phyloP scores from a whole-genome alignment of 495 filamentous ascomycete species.

The Barbatosphaeria neglecta region DNA sequence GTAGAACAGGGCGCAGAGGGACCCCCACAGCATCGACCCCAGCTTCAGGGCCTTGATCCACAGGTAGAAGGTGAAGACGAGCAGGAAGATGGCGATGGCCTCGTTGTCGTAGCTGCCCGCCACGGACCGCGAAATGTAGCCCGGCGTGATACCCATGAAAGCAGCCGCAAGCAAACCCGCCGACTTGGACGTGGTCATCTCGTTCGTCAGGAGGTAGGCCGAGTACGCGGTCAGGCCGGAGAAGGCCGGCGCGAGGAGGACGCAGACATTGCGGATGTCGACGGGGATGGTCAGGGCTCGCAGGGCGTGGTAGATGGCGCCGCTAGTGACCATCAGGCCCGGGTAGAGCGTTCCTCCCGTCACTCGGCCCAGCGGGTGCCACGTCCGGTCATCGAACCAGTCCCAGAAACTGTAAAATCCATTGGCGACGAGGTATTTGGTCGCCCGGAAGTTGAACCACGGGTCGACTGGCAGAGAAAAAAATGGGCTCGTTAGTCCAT shows the following conservation, averaged over 20 bases:
- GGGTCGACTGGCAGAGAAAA: conserved; percentile 72
- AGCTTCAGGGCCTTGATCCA: conserved; percentile 98
- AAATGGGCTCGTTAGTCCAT: too few species aligned
- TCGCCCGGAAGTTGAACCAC: conserved; percentile 99
- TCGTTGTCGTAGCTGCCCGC: conserved; percentile 99
- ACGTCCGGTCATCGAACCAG: conserved; percentile 99
- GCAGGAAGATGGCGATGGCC: conserved; percentile 96
- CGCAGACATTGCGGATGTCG: conserved; percentile 98
- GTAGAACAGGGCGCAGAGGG: conserved; percentile 90
- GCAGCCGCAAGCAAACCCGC: conserved; percentile 87
- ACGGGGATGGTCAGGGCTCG: conserved; percentile 86
- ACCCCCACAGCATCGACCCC: conserved; percentile 92
- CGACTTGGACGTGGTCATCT: conserved; percentile 85
- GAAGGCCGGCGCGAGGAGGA: conserved; percentile 89
- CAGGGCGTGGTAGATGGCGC: conserved; percentile 88
- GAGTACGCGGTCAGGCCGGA: conserved; percentile 92
- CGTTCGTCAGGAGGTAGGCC: conserved; percentile 89
- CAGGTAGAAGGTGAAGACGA: conserved; percentile 97
- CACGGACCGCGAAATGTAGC: conserved; percentile 95
- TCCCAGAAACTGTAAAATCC: conserved; percentile 99
- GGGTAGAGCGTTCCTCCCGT: conserved; percentile 98
- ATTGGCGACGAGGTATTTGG: conserved; percentile 91
- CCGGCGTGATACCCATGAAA: conserved; percentile 96
- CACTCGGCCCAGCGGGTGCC: conserved; percentile 97
- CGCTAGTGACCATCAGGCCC: conserved; percentile 98